Percentiles rank a stretch among this genome's conserved stretches.
phyloP scores from a whole-genome alignment of 208 protist genomes.

The Phytomonas sp. region DNA sequence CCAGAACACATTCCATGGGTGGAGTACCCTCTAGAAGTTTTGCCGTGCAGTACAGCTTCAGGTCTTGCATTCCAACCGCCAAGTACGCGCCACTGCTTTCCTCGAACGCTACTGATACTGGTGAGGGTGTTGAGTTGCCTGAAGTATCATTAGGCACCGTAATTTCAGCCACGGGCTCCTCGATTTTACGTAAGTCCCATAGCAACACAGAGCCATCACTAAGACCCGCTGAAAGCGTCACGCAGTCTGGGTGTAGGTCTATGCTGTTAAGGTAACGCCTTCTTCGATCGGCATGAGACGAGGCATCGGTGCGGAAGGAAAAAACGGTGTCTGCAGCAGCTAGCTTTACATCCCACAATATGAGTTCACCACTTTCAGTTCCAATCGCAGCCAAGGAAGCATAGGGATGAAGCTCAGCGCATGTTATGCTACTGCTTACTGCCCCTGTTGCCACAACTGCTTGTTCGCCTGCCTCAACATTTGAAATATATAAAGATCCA shows the following conservation, averaged over 20 bases:
- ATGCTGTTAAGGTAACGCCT: slow-evolving; percentile 22
- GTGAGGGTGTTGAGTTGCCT: neutral
- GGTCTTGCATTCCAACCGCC: neutral
- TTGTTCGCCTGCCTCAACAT: slow-evolving; percentile 27
- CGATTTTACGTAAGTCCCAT: slow-evolving; percentile 96
- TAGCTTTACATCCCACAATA: slow-evolving; percentile 88
- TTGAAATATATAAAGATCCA: slow-evolving; percentile 23
- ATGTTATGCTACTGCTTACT: slow-evolving; percentile 19
- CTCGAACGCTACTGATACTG: neutral
- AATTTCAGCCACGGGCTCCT: slow-evolving; percentile 33
- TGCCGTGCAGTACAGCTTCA: neutral
- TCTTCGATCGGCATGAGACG: neutral
- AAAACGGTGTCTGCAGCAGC: slow-evolving; percentile 76
- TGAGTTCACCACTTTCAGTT: slow-evolving; percentile 36
- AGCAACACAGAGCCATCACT: slow-evolving; percentile 71
- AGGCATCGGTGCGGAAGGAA: slow-evolving; percentile 19
- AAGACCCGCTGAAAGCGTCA: slow-evolving; percentile 82
- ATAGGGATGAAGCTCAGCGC: slow-evolving; percentile 59
- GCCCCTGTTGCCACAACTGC: slow-evolving; percentile 15
- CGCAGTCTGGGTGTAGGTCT: slow-evolving; percentile 92
- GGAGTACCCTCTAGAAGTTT: neutral
- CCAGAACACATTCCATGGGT: neutral
- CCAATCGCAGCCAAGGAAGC: slow-evolving; percentile 45
- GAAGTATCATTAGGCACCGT: slow-evolving; percentile 3
- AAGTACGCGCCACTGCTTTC: neutral